A percentile compares a stretch with the other conserved stretches of the same genome.
Evolutionary conservation across 1,284 basidiomycete genomes (phyloP).

Genomic region (Ceratobasidium sp.): DNA sequence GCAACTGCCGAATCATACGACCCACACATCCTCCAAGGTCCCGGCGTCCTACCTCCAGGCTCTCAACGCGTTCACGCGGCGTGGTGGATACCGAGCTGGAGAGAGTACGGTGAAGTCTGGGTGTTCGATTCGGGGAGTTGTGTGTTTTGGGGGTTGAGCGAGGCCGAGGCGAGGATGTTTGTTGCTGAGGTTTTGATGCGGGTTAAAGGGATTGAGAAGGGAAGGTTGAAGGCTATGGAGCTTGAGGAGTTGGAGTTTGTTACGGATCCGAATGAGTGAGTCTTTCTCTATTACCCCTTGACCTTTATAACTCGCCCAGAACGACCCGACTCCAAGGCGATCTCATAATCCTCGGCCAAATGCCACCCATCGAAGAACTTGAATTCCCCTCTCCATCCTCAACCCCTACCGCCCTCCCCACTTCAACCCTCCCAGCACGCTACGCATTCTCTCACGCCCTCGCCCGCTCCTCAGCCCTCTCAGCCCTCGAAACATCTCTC

Average conservation of each 20-base stretch:
- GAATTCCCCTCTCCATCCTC: slow-evolving; percentile 58
- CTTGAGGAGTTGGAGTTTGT: slow-evolving; percentile 93
- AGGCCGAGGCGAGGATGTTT: slow-evolving; percentile 81
- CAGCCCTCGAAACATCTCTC: slow-evolving; percentile 84
- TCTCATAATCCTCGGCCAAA: slow-evolving; percentile 87
- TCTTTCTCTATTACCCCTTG: slow-evolving; percentile 49
- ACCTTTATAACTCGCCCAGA: slow-evolving; percentile 61
- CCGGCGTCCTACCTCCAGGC: slow-evolving; percentile 65
- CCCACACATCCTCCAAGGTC: slow-evolving; percentile 67
- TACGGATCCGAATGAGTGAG: slow-evolving; percentile 86
- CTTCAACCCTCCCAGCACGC: slow-evolving; percentile 80
- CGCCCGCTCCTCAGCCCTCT: slow-evolving; percentile 86
- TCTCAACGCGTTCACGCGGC: slow-evolving; percentile 76
- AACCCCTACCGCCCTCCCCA: slow-evolving; percentile 62
- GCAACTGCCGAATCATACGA: slow-evolving; percentile 83
- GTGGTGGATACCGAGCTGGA: slow-evolving; percentile 74
- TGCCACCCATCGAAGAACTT: slow-evolving; percentile 65
- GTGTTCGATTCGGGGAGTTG: slow-evolving; percentile 88
- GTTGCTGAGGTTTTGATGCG: slow-evolving; percentile 71
- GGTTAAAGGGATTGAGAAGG: slow-evolving; percentile 70
- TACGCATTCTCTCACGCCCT: slow-evolving; percentile 93
- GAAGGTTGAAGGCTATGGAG: slow-evolving; percentile 77
- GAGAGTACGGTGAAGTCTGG: slow-evolving; percentile 83
- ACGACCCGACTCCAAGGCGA: slow-evolving; percentile 89
- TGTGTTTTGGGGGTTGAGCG: slow-evolving; percentile 90